These are phyloP conservation scores for Geosmithia flava DNA, from an alignment of 2,329 filamentous ascomycete species.

Conservation along the genomic window DNA sequence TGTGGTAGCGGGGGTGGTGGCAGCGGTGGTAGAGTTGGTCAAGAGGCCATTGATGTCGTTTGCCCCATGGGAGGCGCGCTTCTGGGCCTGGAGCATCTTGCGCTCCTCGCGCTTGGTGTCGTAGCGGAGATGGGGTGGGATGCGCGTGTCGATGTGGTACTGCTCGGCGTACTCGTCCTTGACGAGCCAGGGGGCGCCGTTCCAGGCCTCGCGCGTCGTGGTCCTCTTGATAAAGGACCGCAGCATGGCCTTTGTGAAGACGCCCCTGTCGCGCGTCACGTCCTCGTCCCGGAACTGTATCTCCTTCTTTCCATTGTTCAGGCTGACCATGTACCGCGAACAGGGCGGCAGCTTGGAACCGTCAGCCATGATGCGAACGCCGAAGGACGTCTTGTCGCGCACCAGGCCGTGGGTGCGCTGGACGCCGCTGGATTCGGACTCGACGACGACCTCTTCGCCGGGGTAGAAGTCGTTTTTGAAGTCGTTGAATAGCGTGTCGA, in stretches of 20 bases:
- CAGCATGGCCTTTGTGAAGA: slow-evolving; percentile 90
- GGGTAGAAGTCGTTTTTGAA: slow-evolving; percentile 89
- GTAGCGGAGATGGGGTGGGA: slow-evolving; percentile 72
- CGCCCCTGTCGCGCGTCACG: slow-evolving; percentile 75
- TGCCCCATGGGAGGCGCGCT: slow-evolving; percentile 36
- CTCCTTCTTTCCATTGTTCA: slow-evolving; percentile 60
- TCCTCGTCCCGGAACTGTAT: slow-evolving; percentile 70
- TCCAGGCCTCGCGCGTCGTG: slow-evolving; percentile 85
- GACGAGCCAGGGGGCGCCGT: slow-evolving; percentile 91
- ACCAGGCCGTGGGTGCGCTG: slow-evolving; percentile 64
- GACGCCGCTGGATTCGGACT: slow-evolving; percentile 40
- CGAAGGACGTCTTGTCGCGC: slow-evolving; percentile 74
- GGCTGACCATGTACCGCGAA: slow-evolving; percentile 69
- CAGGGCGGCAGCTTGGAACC: slow-evolving; percentile 59
- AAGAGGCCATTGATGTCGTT: slow-evolving; percentile 29
- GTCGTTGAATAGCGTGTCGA: slow-evolving; percentile 57
- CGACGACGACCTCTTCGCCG: slow-evolving; percentile 69
- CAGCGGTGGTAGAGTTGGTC: background rate
- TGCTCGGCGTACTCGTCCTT: slow-evolving; percentile 73
- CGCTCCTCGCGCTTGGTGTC: slow-evolving; percentile 69
- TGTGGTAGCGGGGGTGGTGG: background rate
- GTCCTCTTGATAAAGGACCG: slow-evolving; percentile 92
- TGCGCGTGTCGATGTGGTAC: slow-evolving; percentile 77
- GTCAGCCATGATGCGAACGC: slow-evolving; percentile 44
- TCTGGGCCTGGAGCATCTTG: slow-evolving; percentile 57